phyloP scores from a whole-genome alignment of 2,329 filamentous ascomycete genomes.

The Botrytis paeoniae region DNA sequence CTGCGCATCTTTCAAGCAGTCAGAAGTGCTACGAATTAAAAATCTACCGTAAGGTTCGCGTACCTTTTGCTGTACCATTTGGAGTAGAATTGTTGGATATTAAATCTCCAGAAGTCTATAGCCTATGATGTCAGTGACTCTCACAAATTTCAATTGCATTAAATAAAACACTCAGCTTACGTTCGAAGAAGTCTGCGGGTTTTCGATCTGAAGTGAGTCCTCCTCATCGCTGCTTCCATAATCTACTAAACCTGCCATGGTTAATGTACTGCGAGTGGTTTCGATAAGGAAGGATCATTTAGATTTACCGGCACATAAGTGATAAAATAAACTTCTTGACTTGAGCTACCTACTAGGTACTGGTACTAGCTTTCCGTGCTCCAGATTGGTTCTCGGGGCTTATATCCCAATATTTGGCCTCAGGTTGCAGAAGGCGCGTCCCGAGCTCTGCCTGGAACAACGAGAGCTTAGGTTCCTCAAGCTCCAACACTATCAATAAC shows the following conservation, averaged over 20 bases:
- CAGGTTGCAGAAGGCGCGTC: constrained; percentile 18
- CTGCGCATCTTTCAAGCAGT: constrained; percentile 24
- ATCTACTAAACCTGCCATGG: constrained; percentile 39
- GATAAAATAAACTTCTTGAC: constrained; percentile 7
- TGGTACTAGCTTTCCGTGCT: neutral
- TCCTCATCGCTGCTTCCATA: constrained; percentile 43
- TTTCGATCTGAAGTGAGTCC: constrained; percentile 29
- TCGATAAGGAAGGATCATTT: neutral
- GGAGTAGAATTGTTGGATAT: constrained; percentile 18
- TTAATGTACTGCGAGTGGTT: neutral
- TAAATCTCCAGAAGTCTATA: constrained; percentile 25
- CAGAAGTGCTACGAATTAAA: constrained; percentile 18
- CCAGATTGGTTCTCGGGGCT: neutral
- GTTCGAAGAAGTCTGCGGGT: constrained; percentile 24
- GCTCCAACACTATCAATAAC: constrained; percentile 16
- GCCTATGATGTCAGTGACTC: constrained; percentile 29
- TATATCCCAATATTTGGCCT: constrained; percentile 15
- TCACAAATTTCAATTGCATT: neutral
- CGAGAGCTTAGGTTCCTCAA: constrained; percentile 17
- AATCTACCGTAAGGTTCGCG: constrained; percentile 4
- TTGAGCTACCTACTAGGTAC: neutral
- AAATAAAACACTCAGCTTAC: constrained; percentile 23
- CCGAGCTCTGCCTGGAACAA: constrained; percentile 20
- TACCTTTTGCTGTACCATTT: constrained; percentile 29
- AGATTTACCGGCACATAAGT: neutral